A percentile compares a stretch with the other conserved stretches of the same genome.
Evolutionary conservation across 2,329 filamentous ascomycete species (phyloP).

Genomic region (Alternaria brassicae): DNA sequence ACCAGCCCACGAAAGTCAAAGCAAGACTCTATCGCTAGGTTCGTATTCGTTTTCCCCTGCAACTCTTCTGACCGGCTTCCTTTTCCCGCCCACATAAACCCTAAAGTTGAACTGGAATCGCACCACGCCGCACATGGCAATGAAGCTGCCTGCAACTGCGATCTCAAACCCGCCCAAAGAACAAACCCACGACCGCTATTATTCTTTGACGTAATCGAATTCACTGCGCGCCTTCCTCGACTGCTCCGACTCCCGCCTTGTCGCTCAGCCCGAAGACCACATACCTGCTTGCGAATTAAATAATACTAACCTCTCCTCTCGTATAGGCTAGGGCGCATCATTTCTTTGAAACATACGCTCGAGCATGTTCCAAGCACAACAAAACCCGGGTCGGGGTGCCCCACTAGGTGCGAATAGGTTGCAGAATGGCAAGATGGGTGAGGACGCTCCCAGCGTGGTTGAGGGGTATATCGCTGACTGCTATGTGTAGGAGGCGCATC

Average conservation of each 20-base stretch:
- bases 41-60: constrained; percentile 34
- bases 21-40: constrained; percentile 15
- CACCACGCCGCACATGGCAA: constrained; percentile 17
- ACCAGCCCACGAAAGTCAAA: constrained; percentile 3
- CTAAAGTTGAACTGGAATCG: constrained; percentile 23
- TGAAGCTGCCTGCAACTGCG: constrained; percentile 11
- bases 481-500: constrained; percentile 57
- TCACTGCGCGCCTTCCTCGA: constrained; percentile 4
- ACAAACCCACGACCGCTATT: background rate
- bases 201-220: background rate
- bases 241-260: background rate
- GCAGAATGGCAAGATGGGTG: constrained; percentile 64
- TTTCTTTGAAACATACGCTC: constrained; percentile 61
- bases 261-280: background rate
- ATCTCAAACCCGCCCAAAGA: background rate
- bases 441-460: constrained; percentile 14
- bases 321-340: constrained; percentile 59
- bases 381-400: constrained; percentile 58
- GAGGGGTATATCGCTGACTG: constrained; percentile 26
- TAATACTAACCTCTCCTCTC: constrained; percentile 18
- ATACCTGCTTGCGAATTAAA: background rate
- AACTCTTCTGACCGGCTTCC: constrained; percentile 59
- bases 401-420: constrained; percentile 58
- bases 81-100: constrained; percentile 31
- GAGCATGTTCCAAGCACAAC: constrained; percentile 59